These are phyloP conservation scores for Cyanidioschyzon merolae DNA, from an alignment of 23 red algal genomes.

Conservation along the genomic window DNA sequence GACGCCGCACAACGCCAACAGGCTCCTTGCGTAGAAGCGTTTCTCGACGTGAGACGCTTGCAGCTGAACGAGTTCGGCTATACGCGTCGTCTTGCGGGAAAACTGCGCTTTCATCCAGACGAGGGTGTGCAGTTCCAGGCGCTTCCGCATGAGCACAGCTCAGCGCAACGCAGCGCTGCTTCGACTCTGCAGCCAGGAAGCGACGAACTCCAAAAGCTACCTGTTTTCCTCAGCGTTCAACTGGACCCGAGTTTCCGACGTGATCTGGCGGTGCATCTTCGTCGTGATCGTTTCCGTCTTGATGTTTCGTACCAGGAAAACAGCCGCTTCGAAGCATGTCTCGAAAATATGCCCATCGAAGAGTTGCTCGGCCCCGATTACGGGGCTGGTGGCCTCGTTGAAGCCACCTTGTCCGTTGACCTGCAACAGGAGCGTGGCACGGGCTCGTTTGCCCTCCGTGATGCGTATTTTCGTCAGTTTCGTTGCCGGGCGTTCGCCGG, in stretches of 20 bases:
- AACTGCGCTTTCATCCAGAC: not conserved
- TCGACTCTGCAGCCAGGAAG: no score
- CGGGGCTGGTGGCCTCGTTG: not conserved
- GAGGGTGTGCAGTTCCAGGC: not conserved
- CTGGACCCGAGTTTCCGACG: not conserved
- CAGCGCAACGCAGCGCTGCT: not conserved
- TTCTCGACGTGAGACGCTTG: not conserved
- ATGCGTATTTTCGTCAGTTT: not conserved
- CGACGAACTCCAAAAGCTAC: not conserved
- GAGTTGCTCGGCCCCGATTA: not conserved
- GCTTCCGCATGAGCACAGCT: not conserved
- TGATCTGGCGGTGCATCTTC: not conserved
- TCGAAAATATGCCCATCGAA: not conserved
- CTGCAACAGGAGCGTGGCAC: not conserved
- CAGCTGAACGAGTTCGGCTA: constrained; percentile 13
- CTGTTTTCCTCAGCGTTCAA: not conserved
- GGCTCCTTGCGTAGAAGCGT: not conserved
- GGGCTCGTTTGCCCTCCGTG: constrained; percentile 11
- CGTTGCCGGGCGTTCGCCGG: not conserved
- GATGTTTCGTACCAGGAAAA: not conserved
- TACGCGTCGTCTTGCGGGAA: not conserved
- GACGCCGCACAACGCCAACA: not conserved
- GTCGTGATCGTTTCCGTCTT: not conserved
- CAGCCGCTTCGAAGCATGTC: not conserved
- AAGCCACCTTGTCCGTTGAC: not conserved